Evolutionary conservation across 768 basidiomycete genomes (phyloP), one percentile per base, ranked within the genome.

Genomic region (Mycena rebaudengoi): DNA sequence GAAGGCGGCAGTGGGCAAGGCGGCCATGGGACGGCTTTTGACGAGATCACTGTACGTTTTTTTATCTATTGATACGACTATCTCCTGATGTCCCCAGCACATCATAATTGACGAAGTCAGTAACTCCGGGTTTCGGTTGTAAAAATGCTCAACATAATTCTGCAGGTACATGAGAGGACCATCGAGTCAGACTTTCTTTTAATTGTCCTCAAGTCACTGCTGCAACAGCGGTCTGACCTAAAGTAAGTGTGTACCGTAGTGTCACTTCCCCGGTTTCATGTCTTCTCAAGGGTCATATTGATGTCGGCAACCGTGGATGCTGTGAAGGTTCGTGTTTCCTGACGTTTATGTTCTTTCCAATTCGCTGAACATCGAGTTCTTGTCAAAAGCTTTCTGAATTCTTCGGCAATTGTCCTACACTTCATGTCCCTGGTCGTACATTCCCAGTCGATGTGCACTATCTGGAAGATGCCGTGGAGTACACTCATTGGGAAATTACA

Each of bases 291-390:
- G 76, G 88, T 99, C 39, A 87, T 98, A 16, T 83, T 99, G 46
- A 99, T 99, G 97, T 97, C 95, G 30, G 97, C 98, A 1, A 99
- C 98, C 0, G 82, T 98, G 25, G 95, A 99, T 68, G 89, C 94
- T 1, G 90, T n/a, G n/a, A n/a, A n/a, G n/a, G n/a, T n/a, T n/a
- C n/a, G n/a, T n/a, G n/a, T n/a, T n/a, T n/a, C n/a, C n/a, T n/a
- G n/a, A n/a, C n/a, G n/a, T n/a, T n/a, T n/a, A n/a, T n/a, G n/a
- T n/a, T n/a, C n/a, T n/a, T n/a, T n/a, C n/a, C n/a, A n/a, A n/a
- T n/a, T n/a, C n/a, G n/a, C n/a, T n/a, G n/a, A n/a, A n/a, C n/a
- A n/a, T n/a, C n/a, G n/a, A n/a, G n/a, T n/a, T n/a, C n/a, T n/a
- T n/a, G n/a, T n/a, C n/a, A 93, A 57, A 96, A 96, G 79, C 88